Evolutionary conservation across 345 rosid genomes (phyloP).

Genomic region (Toxicodendron radicans): DNA sequence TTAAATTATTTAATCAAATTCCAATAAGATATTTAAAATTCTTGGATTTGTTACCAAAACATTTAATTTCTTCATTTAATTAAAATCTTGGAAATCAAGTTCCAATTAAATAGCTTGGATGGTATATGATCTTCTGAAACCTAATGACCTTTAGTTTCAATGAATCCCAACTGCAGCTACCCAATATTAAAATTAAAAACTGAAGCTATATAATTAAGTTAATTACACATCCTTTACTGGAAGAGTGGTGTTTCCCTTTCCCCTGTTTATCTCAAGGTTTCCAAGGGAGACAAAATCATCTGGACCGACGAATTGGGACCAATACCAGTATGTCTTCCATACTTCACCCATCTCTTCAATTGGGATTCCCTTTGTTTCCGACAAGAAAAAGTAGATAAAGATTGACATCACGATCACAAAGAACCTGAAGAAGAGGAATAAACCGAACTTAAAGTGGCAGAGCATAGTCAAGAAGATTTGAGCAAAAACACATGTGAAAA

Average conservation of each 20-base stretch:
- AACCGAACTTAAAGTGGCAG: slow-evolving; percentile 80
- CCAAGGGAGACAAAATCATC: slow-evolving; percentile 28
- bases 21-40: too few species aligned
- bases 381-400: slow-evolving; percentile 55
- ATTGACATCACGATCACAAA: slow-evolving; percentile 61
- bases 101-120: too few species aligned
- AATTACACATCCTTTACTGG: slow-evolving; percentile 31
- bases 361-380: slow-evolving; percentile 71
- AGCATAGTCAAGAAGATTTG: slow-evolving; percentile 80
- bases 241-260: slow-evolving; percentile 22
- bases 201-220: not conserved
- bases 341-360: slow-evolving; percentile 68
- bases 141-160: too few species aligned
- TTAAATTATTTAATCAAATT: too few species aligned
- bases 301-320: slow-evolving; percentile 52
- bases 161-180: too few species aligned
- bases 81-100: too few species aligned
- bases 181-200: not conserved
- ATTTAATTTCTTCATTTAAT: too few species aligned
- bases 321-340: slow-evolving; percentile 67
- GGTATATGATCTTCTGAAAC: too few species aligned
- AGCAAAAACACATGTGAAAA: slow-evolving; percentile 74
- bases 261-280: slow-evolving; percentile 44
- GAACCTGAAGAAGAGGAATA: slow-evolving; percentile 62
- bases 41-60: too few species aligned